phyloP scores from a whole-genome alignment of 805 yeast genomes.

The Diddensiella caesifluorescens region DNA sequence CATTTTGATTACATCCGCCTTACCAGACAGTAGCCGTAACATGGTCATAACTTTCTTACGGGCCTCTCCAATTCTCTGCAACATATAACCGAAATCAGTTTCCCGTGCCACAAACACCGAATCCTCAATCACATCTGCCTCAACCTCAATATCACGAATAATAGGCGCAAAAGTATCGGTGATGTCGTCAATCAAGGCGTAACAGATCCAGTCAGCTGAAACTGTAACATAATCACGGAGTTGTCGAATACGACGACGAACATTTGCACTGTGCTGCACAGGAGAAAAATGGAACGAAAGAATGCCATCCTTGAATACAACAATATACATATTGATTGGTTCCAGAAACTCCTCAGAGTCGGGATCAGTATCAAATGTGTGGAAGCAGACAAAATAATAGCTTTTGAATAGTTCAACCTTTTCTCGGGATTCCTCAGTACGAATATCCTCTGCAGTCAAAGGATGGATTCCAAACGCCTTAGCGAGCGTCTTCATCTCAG shows the following conservation, averaged over 20 bases:
- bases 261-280: slow-evolving; percentile 54
- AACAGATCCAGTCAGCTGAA: slow-evolving; percentile 60
- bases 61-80: slow-evolving; percentile 79
- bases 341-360: slow-evolving; percentile 76
- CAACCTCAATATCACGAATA: slow-evolving; percentile 52
- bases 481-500: slow-evolving; percentile 86
- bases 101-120: slow-evolving; percentile 78
- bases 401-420: slow-evolving; percentile 87
- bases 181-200: slow-evolving; percentile 60
- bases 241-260: slow-evolving; percentile 58
- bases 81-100: slow-evolving; percentile 66
- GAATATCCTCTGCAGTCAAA: slow-evolving; percentile 92
- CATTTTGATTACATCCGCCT: slow-evolving; percentile 95
- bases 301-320: slow-evolving; percentile 56
- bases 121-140: slow-evolving; percentile 65
- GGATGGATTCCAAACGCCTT: slow-evolving; percentile 98
- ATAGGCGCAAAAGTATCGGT: slow-evolving; percentile 62
- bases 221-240: slow-evolving; percentile 56
- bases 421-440: slow-evolving; percentile 95
- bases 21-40: slow-evolving; percentile 83
- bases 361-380: slow-evolving; percentile 83
- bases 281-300: slow-evolving; percentile 57
- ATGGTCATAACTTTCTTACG: slow-evolving; percentile 89
- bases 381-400: slow-evolving; percentile 94
- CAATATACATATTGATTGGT: slow-evolving; percentile 56